Evolutionary conservation across 1,139 yeast species (phyloP), one percentile per base, ranked within the genome.

Genomic region (Pichia sp.): DNA sequence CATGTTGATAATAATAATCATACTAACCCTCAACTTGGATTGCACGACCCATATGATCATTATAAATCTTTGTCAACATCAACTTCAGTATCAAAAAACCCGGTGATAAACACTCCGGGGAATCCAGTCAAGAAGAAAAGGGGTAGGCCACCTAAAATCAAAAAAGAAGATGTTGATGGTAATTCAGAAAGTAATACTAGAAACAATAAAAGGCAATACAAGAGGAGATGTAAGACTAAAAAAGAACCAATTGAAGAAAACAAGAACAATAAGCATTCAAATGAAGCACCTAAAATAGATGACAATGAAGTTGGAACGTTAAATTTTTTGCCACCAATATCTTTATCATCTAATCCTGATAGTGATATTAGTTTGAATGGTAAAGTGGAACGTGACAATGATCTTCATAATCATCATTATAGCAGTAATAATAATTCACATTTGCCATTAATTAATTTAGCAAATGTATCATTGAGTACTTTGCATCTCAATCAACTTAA

Each of bases 91-190:
- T 25, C 41, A 16, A 23, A 9, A 18, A 11, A 11, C 34, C 80
- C 63, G 2, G 81, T 74, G 7, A 76, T 73, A 47, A 80, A 63
- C 4, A 76, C 66, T 41, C 45, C 49, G 49, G 49, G 38, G 46
- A 39, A 32, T 25, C 7, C 18, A 15, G 15, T 18, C 29, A 48
- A 35, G 15, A 47, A 30, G 20, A 49, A 49, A 38, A 37, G 52
- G 11, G 50, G 50, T 5, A 40, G 50, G 24, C 52, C 52, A 7
- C 37, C 48, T 18, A 45, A 41, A 15, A 29, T 11, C n/a, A 39
- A 35, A 37, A 15, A 16, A 2, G 9, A 8, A 9, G 6, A 6
- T 16, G 22, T 39, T 11, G 18, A 25, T 4, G 13, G 13, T 18
- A 20, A 24, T 5, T 7, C 26, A 15, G n/a, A 37, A 16, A 37